Evolutionary conservation across 495 filamentous ascomycete species (phyloP).

Genomic region (Xylaria cubensis): DNA sequence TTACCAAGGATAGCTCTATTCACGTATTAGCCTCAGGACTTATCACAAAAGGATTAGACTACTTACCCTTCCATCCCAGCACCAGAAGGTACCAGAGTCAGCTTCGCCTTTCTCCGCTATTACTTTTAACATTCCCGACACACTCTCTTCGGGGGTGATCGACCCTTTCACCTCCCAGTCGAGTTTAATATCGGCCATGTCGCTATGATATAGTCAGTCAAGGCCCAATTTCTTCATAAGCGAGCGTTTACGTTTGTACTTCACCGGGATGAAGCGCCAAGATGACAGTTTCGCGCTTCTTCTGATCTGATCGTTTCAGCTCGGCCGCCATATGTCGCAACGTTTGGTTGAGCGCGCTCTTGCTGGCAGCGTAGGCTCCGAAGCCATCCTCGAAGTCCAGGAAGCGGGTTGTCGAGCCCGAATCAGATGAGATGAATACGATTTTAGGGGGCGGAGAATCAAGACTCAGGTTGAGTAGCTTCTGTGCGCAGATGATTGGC

Average conservation of each 20-base stretch:
- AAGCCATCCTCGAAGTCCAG: slow-evolving; percentile 64
- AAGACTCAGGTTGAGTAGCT: slow-evolving; percentile 47
- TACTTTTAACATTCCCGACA: slow-evolving; percentile 6
- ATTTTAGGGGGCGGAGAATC: slow-evolving; percentile 49
- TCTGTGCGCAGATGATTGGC: slow-evolving; percentile 62
- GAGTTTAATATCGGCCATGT: slow-evolving; percentile 14
- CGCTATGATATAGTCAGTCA: neutral
- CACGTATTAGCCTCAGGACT: neutral
- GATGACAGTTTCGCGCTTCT: slow-evolving; percentile 20
- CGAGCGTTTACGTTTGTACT: slow-evolving; percentile 17
- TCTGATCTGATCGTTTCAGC: slow-evolving; percentile 15
- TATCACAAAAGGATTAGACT: neutral
- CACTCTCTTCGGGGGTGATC: slow-evolving; percentile 10
- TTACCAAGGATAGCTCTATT: slow-evolving; percentile 20
- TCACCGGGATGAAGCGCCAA: slow-evolving; percentile 23
- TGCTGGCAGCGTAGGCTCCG: slow-evolving; percentile 63
- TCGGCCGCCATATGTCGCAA: slow-evolving; percentile 40
- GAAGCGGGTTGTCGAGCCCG: slow-evolving; percentile 54
- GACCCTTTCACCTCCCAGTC: slow-evolving; percentile 20
- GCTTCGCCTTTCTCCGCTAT: slow-evolving; percentile 10
- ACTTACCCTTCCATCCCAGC: slow-evolving; percentile 22
- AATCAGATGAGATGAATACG: slow-evolving; percentile 62
- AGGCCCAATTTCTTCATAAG: neutral
- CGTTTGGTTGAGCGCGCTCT: slow-evolving; percentile 65
- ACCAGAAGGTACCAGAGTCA: slow-evolving; percentile 22